Evolutionary conservation across 257 asterid species (phyloP), one percentile per base, ranked within the genome.

Genomic region (Oldenlandia corymbosa): DNA sequence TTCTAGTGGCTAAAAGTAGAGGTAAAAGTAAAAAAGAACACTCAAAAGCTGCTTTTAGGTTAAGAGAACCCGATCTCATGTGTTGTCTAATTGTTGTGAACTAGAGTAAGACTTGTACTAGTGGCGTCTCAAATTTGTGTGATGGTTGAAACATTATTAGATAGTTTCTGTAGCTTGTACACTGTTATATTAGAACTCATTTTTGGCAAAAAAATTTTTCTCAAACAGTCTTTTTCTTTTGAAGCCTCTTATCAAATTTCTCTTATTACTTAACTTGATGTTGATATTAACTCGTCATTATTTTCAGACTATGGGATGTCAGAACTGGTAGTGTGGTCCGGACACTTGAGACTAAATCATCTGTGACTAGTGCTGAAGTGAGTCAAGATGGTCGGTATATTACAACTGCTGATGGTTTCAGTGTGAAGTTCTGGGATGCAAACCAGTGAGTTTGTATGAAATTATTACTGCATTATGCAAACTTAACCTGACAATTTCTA

Each of bases 351-450:
- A 76, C 78, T 21, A 72, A 72, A 56, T 76, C 81, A 55, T 68
- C 81, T 18, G 81, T 76, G 10, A 76, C 81, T 27, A 72, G 81
- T 68, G 75, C 78, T 65, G 81, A 76, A 71, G 78, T 72, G 53
- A 72, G 81, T 65, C 75, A 68, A 58, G 81, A 71, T 76, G 81
- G 81, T 18, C 72, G 81, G 7, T 76, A 76, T 52, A 72, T 76
- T 16, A 76, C 81, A 5, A 76, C 81, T 60, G 77, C 78, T 39
- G 80, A 76, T 54, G 81, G 81, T 55, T 76, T 59, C 50, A 76
- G 72, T 64, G 78, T 72, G 12, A 76, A 76, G 60, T 71, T 76
- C 47, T 76, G 81, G 81, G 78, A 76, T 68, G 81, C 81, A 52
- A 76, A 76, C 54, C 80, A 76, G 80, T 76, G 66, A 63, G 80